Conservation (phyloP, 306 rosid genomes). For the Acacia confusa region DNA sequence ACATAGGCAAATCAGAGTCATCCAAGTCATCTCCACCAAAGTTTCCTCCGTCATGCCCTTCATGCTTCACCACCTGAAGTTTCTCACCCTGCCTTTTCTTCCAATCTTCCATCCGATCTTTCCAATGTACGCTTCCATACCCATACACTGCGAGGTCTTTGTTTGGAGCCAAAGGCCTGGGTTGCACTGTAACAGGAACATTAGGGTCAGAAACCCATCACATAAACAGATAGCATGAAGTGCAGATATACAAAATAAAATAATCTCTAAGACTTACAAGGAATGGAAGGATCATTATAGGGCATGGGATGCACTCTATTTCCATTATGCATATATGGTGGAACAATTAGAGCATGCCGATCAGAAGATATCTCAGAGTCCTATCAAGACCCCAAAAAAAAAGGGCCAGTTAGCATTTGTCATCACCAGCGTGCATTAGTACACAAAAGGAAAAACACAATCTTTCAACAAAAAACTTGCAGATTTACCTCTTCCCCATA, state of each 20-base stretch:
- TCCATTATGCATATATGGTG: slow-evolving; percentile 70
- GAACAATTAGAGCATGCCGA: slow-evolving; percentile 84
- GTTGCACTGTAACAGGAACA: slow-evolving; percentile 59
- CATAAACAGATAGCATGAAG: slow-evolving; percentile 14
- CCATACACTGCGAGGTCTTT: slow-evolving; percentile 96
- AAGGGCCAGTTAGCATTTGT: background rate
- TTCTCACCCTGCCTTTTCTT: slow-evolving; percentile 83
- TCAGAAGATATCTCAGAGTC: slow-evolving; percentile 82
- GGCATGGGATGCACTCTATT: slow-evolving; percentile 75
- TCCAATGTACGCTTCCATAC: slow-evolving; percentile 97
- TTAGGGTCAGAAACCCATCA: background rate
- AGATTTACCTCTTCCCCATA: slow-evolving; percentile 88
- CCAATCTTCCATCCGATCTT: slow-evolving; percentile 97
- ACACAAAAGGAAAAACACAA: background rate
- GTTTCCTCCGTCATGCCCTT: slow-evolving; percentile 59
- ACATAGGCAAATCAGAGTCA: slow-evolving; percentile 89
- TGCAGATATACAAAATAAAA: slow-evolving; percentile 1
- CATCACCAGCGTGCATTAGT: background rate
- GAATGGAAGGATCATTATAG: slow-evolving; percentile 59
- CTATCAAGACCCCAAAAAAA: slow-evolving; percentile 40
- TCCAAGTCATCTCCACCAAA: slow-evolving; percentile 57
- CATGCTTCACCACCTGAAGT: slow-evolving; percentile 91
- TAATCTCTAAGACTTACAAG: slow-evolving; percentile 51
- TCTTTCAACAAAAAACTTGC: slow-evolving; percentile 11
- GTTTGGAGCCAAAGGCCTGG: slow-evolving; percentile 94